A percentile compares a stretch with the other conserved stretches of the same genome.
Evolutionary conservation across 202 grass and related monocot species (phyloP).

Genomic region (Zizania palustris): DNA sequence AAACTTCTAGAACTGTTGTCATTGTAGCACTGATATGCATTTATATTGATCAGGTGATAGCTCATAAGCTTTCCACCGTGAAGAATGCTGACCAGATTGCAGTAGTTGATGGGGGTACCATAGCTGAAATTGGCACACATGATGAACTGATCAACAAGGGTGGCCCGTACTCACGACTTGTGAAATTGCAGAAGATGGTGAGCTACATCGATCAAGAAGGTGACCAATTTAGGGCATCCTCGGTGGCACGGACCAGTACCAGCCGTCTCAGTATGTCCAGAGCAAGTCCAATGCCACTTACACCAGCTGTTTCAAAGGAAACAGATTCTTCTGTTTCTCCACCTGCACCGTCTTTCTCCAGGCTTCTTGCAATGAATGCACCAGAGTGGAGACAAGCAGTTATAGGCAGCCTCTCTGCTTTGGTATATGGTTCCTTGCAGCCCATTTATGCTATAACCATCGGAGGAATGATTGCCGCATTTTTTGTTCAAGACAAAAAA

Average conservation of each 20-base stretch:
- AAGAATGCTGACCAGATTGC: conserved; percentile 95
- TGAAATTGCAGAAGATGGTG: conserved; percentile 91
- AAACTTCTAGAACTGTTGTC: not conserved
- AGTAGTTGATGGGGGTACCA: conserved; percentile 76
- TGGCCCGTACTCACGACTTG: conserved; percentile 83
- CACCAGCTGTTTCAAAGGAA: conserved; percentile 55
- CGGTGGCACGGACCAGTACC: conserved; percentile 71
- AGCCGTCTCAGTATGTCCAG: conserved; percentile 78
- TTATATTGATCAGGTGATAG: conserved; percentile 72
- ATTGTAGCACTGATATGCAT: conserved; percentile 24
- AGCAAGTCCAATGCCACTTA: conserved; percentile 82
- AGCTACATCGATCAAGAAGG: conserved; percentile 94
- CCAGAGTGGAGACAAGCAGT: conserved; percentile 94
- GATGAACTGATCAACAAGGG: conserved; percentile 82
- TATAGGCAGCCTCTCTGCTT: conserved; percentile 72
- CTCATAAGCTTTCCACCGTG: conserved; percentile 97
- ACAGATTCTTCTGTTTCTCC: conserved; percentile 32
- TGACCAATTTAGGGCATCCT: conserved; percentile 71
- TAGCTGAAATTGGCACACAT: conserved; percentile 90
- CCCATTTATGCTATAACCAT: conserved; percentile 91
- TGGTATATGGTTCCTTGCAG: conserved; percentile 86
- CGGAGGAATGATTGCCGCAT: conserved; percentile 93
- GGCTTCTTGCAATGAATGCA: conserved; percentile 95
- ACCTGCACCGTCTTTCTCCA: conserved; percentile 79
- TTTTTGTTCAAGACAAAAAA: conserved; percentile 74